A percentile compares a stretch with the other conserved stretches of the same genome.
Evolutionary conservation across 352 stramenopile genomes (phyloP).

Genomic region (Phytophthora palmivora): DNA sequence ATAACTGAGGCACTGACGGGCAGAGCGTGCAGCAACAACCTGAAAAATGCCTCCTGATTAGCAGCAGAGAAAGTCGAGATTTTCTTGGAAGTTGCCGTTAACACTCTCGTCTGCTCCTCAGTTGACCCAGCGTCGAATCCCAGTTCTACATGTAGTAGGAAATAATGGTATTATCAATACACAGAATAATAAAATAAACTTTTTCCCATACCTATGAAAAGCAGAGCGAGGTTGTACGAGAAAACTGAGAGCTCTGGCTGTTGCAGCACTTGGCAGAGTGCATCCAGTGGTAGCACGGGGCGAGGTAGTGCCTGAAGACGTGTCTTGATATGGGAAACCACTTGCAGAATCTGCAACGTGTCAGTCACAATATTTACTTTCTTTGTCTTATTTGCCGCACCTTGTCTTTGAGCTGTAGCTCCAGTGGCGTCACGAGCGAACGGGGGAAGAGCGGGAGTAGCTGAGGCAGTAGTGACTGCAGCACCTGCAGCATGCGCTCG

Average conservation of each 20-base stretch:
- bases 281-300: conserved; percentile 57
- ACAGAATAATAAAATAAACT: neutral
- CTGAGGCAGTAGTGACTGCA: conserved; percentile 73
- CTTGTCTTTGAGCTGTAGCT: conserved; percentile 75
- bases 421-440: conserved; percentile 38
- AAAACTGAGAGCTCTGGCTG: conserved; percentile 55
- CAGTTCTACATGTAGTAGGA: conserved; percentile 49
- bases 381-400: conserved; percentile 23
- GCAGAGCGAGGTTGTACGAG: conserved; percentile 69
- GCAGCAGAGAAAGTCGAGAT: conserved; percentile 40
- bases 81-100: conserved; percentile 41
- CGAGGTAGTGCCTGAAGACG: conserved; percentile 61
- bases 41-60: conserved; percentile 75
- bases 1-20: conserved; percentile 40
- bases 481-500: conserved; percentile 64
- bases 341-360: conserved; percentile 67
- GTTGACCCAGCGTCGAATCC: conserved; percentile 58
- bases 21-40: conserved; percentile 60
- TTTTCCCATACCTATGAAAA: conserved; percentile 69
- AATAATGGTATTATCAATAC: neutral
- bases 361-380: neutral
- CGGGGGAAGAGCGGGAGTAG: conserved; percentile 69
- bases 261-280: conserved; percentile 53
- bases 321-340: conserved; percentile 78
- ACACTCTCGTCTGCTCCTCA: conserved; percentile 50